phyloP scores from a whole-genome alignment of 257 asterid genomes.

The Fraxinus anomala region DNA sequence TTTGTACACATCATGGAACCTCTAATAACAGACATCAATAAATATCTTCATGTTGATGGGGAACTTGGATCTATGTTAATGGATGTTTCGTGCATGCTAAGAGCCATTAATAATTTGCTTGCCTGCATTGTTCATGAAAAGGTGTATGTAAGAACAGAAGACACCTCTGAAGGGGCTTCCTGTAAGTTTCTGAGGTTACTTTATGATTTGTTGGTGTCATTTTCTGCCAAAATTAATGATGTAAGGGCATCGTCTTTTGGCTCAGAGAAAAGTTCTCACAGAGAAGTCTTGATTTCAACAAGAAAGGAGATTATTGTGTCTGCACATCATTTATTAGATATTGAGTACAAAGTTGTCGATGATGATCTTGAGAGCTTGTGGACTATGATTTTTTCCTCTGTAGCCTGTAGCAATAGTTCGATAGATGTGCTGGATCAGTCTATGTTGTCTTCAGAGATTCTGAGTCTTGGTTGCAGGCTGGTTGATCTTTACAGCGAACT shows the following conservation, averaged over 20 bases:
- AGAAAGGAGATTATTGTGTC: constrained; percentile 64
- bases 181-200: constrained; percentile 58
- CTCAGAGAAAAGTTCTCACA: constrained; percentile 38
- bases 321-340: constrained; percentile 60
- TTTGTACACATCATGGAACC: constrained; percentile 73
- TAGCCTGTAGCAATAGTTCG: constrained; percentile 49
- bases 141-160: constrained; percentile 68
- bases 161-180: constrained; percentile 76
- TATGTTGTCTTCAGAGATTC: constrained; percentile 48
- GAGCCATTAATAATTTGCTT: constrained; percentile 65
- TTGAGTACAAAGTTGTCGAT: constrained; percentile 79
- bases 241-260: constrained; percentile 32
- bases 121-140: constrained; percentile 51
- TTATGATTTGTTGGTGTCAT: constrained; percentile 52
- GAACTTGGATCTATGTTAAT: constrained; percentile 32
- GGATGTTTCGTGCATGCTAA: constrained; percentile 51
- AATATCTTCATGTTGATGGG: constrained; percentile 42
- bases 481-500: constrained; percentile 85
- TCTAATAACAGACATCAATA: constrained; percentile 51
- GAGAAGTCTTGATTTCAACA: constrained; percentile 50
- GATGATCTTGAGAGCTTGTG: constrained; percentile 80
- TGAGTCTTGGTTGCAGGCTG: constrained; percentile 65
- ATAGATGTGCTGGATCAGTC: constrained; percentile 45
- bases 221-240: constrained; percentile 50
- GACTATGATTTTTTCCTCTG: constrained; percentile 57